Base-by-base conservation (phyloP, 2,329 filamentous ascomycete genomes). In the Sclerotiophoma versabilis region DNA sequence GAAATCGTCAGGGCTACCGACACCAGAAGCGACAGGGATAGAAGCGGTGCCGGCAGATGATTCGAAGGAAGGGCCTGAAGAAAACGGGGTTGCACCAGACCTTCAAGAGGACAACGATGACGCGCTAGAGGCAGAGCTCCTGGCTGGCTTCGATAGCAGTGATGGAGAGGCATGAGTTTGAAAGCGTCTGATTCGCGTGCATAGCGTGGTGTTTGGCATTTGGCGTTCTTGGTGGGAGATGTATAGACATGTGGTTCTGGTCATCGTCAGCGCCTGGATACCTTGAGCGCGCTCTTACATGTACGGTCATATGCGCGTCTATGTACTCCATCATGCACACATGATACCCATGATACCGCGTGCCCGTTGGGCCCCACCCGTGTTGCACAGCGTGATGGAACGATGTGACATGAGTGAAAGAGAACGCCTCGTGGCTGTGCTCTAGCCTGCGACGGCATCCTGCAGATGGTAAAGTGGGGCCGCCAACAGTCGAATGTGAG, bases 61-160 rank as follows among this genome's bases (percentile, higher is more conserved):
- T 22, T 76, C 76, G n/a, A 75, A 77, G 25, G 79, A 79, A 44
- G 65, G 71, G 12, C 64, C 64, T 9, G 74, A 68, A 45, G 62
- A 61, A 20, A 69, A 65, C 15, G 71, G 60, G 20, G 63, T 62
- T 60, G 62, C 57, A 52, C 55, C 69, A 2, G 76, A 75, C 25
- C 82, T 83, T 48, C 80, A 70, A 20, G 63, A 63, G 10, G 70
- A 87, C 63, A 73, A 88, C 43, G 87, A 87, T 71, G 83, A 84
- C n/a, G 72, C 56, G 9, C 59, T 70, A 11, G 71, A 74, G 23
- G 75, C 71, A 2, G 76, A 76, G 76, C 70, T 64, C 82, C 81
- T 66, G 77, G 75, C 75, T 14, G 67, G 63, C 6, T 66, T 68
- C 23, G 61, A 65, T 23, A 67, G 62, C 27, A 64, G 64, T 23